These are phyloP conservation scores for Quercus rubra DNA, from an alignment of 306 rosid species.

Conservation along the genomic window DNA sequence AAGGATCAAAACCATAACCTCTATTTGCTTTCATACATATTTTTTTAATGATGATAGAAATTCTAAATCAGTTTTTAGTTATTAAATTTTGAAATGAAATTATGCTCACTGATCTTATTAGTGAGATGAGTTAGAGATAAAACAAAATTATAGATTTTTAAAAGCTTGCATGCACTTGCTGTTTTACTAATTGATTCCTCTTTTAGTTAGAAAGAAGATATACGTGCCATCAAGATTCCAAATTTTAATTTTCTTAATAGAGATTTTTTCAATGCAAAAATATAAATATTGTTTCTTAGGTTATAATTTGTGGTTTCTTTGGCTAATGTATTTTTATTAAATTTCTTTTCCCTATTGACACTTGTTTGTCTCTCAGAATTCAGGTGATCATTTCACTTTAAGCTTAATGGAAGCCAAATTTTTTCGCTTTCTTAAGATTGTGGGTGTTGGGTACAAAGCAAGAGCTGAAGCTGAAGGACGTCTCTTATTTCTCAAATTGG, in stretches of 20 bases:
- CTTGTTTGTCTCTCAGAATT: neutral
- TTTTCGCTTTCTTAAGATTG: constrained; percentile 75
- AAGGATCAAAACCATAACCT: too few species aligned
- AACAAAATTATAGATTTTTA: neutral
- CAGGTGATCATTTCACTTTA: constrained; percentile 9
- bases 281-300: neutral
- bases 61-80: neutral
- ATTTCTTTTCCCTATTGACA: neutral
- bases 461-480: constrained; percentile 79
- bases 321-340: neutral
- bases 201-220: neutral
- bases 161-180: neutral
- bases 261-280: neutral
- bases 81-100: neutral
- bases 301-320: neutral
- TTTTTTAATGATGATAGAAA: too few species aligned
- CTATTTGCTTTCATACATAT: neutral
- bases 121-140: neutral
- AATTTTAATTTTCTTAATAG: neutral
- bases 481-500: constrained; percentile 66
- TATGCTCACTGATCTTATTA: neutral
- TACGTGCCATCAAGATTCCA: neutral
- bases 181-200: neutral
- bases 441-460: constrained; percentile 91
- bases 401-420: constrained; percentile 62